Evolutionary conservation across 441 rosid genomes (phyloP).

Genomic region (Euphorbia schlechtendalii): DNA sequence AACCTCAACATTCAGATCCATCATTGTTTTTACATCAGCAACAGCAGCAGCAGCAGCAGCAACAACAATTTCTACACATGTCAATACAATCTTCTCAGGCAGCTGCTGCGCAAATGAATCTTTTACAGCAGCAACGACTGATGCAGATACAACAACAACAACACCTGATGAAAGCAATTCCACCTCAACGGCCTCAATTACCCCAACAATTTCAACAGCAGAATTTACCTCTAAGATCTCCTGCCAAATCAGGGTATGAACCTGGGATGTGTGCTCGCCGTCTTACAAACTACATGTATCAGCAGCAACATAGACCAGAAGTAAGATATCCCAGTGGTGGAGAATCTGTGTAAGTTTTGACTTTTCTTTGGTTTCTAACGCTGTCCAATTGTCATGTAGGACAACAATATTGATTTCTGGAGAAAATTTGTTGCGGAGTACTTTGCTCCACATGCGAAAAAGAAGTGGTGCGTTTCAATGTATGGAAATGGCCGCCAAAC

Average conservation of each 20-base stretch:
- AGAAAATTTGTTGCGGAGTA: conserved; percentile 69
- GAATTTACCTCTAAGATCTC: conserved; percentile 63
- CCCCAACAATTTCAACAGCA: conserved; percentile 84
- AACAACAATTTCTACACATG: conserved; percentile 66
- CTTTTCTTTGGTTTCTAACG: conserved; percentile 7
- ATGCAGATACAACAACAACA: conserved; percentile 86
- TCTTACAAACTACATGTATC: conserved; percentile 80
- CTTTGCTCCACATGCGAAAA: conserved; percentile 68
- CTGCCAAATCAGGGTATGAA: conserved; percentile 71
- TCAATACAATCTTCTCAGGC: conserved; percentile 75
- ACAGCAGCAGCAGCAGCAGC: conserved; percentile 55
- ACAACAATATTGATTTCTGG: conserved; percentile 83
- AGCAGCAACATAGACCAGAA: conserved; percentile 94
- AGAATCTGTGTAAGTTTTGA: background rate
- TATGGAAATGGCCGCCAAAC: conserved; percentile 76
- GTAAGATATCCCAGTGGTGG: conserved; percentile 46
- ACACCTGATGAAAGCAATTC: conserved; percentile 68
- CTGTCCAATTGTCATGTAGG: conserved; percentile 34
- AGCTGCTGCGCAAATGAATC: conserved; percentile 55
- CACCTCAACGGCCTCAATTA: conserved; percentile 73
- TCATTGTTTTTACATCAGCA: conserved; percentile 65
- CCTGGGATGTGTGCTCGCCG: conserved; percentile 96
- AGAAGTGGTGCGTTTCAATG: conserved; percentile 87
- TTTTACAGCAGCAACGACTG: conserved; percentile 66
- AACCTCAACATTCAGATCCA: conserved; percentile 72